Evolutionary conservation across 345 rosid genomes (phyloP), one percentile per base, ranked within the genome.

Genomic region (Eucalyptus regnans): DNA sequence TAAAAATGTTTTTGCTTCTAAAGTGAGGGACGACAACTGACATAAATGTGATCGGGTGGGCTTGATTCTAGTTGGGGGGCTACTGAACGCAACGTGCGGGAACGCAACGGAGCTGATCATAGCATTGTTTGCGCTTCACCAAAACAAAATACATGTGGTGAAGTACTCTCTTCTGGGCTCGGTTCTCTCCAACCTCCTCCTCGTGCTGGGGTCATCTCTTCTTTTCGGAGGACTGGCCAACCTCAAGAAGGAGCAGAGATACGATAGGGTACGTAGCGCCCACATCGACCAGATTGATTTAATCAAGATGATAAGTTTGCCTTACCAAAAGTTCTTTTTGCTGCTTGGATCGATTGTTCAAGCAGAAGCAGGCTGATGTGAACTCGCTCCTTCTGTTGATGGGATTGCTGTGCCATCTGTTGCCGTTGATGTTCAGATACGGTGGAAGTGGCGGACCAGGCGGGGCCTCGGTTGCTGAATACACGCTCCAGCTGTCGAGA

Each of bases 61-160:
- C 43, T 37, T n/a, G 88, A 87, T 33, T 92, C 91, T 94, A 97
- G 99, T 96, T 88, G 99, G 99, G 79, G 99, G 99, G 62, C 94
- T 97, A 23, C 92, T 97, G 83, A 97, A 96, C 90, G 99, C 99
- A 88, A 97, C 99, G 22, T 97, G 99, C 86, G 99, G 99, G 11
- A 97, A 97, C 91, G 99, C 96, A 56, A 95, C 98, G 23, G 99
- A 97, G 93, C 89, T 96, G 92, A 97, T 97, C 90, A 97, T 97
- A 91, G 97, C 99, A 49, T n/a, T 97, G 29, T 90, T 96, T 60
- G 99, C 99, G 66, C 96, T 97, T 16, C 89, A 92, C 92, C 93
- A 93, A 87, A 91, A 91, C 90, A 97, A 96, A 89, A 94, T 96
- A 80, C 92, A 92, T 83, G 97, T 97, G 43, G 92, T 97, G 80